These are phyloP conservation scores for Diaporthe ilicicola DNA, from an alignment of 2,329 filamentous ascomycete species.

Conservation along the genomic window DNA sequence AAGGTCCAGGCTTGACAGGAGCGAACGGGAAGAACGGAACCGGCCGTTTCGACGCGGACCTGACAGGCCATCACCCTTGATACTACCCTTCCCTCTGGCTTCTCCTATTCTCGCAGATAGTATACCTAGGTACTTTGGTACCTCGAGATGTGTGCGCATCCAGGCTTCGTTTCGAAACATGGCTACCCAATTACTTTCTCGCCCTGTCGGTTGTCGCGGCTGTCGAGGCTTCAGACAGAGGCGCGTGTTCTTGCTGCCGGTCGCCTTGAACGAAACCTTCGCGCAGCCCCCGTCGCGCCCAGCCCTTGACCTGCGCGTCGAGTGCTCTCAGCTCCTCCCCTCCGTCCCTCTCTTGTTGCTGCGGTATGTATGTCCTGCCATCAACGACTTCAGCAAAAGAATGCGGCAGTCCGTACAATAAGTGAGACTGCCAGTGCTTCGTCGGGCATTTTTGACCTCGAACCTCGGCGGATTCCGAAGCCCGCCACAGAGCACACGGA, in stretches of 20 bases:
- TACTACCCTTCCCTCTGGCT: background rate
- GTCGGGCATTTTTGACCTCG: slow-evolving; percentile 3
- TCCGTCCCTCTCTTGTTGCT: background rate
- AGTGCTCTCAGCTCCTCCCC: background rate
- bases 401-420: background rate
- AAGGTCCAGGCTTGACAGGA: background rate
- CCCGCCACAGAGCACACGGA: slow-evolving; percentile 7
- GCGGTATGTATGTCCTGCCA: background rate
- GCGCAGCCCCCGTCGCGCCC: slow-evolving; percentile 5
- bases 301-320: background rate
- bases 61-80: background rate
- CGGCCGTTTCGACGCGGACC: slow-evolving; percentile 24
- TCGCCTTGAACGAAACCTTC: background rate
- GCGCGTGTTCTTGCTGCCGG: background rate
- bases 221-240: background rate
- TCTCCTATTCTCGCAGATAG: background rate
- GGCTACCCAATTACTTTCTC: background rate
- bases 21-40: slow-evolving; percentile 26
- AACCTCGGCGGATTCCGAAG: slow-evolving; percentile 21
- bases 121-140: background rate
- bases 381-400: background rate
- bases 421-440: slow-evolving; percentile 7
- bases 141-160: background rate
- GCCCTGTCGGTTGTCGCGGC: background rate
- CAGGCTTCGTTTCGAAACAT: background rate